Conservation (phyloP, 2,329 filamentous ascomycete genomes). For the Aspergillus carbonarius region DNA sequence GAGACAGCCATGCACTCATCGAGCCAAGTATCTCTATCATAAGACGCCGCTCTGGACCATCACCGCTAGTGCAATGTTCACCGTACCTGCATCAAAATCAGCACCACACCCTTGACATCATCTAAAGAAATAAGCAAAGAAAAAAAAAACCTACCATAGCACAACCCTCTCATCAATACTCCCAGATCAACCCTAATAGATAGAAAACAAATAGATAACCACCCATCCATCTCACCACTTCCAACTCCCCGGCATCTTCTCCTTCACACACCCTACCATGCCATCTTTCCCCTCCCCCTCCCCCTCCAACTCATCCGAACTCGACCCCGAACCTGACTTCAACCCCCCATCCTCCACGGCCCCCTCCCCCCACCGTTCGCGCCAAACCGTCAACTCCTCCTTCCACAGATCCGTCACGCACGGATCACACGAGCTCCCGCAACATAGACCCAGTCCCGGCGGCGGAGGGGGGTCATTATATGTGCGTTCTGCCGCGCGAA, state of each 20-base stretch:
- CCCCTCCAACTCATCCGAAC: background rate
- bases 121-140: background rate
- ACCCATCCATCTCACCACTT: constrained; percentile 19
- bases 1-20: no score
- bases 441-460: constrained; percentile 34
- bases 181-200: background rate
- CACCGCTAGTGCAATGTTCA: background rate
- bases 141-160: background rate
- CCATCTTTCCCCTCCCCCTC: background rate
- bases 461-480: constrained; percentile 34
- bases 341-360: constrained; percentile 11
- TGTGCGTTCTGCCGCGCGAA: constrained; percentile 30
- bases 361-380: constrained; percentile 33
- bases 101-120: background rate
- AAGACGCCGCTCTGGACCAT: no score
- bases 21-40: no score
- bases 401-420: constrained; percentile 38
- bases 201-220: background rate
- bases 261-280: constrained; percentile 6
- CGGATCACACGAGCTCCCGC: constrained; percentile 39
- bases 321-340: background rate
- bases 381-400: constrained; percentile 35
- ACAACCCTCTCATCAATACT: background rate
- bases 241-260: constrained; percentile 23
- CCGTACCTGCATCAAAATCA: background rate